Evolutionary conservation across 345 rosid genomes (phyloP).

Genomic region (Geranium rotundifolium): DNA sequence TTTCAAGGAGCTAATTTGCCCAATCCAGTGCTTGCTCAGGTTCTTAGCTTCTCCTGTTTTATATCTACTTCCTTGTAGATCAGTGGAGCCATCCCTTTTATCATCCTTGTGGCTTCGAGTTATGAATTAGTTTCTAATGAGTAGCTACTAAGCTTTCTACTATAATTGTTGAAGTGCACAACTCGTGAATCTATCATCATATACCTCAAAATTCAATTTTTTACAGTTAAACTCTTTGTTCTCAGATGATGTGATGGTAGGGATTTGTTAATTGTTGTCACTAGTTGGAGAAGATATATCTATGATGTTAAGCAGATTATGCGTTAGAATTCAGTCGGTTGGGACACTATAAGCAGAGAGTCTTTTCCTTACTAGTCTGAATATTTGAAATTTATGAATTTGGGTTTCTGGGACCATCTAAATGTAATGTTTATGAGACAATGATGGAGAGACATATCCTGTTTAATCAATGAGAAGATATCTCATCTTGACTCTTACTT

Average conservation of each 20-base stretch:
- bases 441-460: no score
- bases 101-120: background rate
- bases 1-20: constrained; percentile 87
- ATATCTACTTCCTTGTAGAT: background rate
- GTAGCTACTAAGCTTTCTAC: no score
- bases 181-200: background rate
- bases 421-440: background rate
- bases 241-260: background rate
- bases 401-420: background rate
- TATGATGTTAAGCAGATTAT: background rate
- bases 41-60: constrained; percentile 4
- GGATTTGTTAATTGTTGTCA: background rate
- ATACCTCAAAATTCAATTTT: no score
- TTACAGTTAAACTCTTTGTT: no score
- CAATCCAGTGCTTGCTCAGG: constrained; percentile 91
- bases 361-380: background rate
- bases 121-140: no score
- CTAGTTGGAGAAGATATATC: background rate
- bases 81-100: background rate
- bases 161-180: background rate
- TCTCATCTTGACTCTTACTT: no score
- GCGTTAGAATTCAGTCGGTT: background rate
- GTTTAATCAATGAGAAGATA: no score
- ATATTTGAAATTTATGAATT: background rate
- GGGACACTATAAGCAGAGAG: background rate